Conservation (phyloP, 2,329 filamentous ascomycete genomes). For the Paraphoma sp. region DNA sequence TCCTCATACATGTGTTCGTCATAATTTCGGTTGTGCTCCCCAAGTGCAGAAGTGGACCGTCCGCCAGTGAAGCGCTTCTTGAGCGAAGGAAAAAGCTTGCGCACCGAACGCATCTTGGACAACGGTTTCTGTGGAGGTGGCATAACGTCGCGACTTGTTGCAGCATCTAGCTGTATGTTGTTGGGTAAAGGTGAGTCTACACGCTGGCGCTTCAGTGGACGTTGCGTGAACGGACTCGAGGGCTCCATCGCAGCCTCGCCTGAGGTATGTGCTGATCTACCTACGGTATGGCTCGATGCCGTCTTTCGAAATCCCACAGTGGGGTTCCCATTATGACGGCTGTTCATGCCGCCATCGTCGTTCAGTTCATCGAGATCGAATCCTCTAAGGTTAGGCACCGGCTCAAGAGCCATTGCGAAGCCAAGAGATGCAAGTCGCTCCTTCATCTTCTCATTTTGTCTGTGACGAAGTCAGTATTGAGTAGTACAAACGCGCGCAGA, state of each 20-base stretch:
- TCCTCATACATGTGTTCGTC: slow-evolving; percentile 22
- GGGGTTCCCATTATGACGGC: background rate
- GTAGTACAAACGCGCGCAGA: too few relatives aligned
- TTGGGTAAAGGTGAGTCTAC: slow-evolving; percentile 35
- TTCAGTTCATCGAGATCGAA: slow-evolving; percentile 13
- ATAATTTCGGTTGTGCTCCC: background rate
- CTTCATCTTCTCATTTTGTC: slow-evolving; percentile 40
- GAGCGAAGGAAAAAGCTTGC: slow-evolving; percentile 32
- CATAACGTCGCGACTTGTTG: slow-evolving; percentile 45
- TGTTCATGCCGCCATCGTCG: slow-evolving; percentile 11
- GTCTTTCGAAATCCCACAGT: slow-evolving; percentile 15
- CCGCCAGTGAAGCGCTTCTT: slow-evolving; percentile 26
- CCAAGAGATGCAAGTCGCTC: slow-evolving; percentile 34
- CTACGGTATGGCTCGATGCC: slow-evolving; percentile 32
- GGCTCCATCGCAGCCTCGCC: slow-evolving; percentile 8
- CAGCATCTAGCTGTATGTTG: slow-evolving; percentile 17
- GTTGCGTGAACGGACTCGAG: slow-evolving; percentile 19
- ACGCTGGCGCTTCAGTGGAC: slow-evolving; percentile 41
- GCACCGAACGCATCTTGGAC: slow-evolving; percentile 35
- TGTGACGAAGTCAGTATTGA: slow-evolving; percentile 19
- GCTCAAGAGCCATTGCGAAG: slow-evolving; percentile 35
- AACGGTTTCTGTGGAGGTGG: slow-evolving; percentile 44
- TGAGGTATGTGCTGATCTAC: slow-evolving; percentile 25
- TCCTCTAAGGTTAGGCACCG: slow-evolving; percentile 27
- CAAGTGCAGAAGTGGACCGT: slow-evolving; percentile 6